These are phyloP conservation scores for Biscogniauxia marginata DNA, from an alignment of 2,329 filamentous ascomycete genomes.

Conservation along the genomic window DNA sequence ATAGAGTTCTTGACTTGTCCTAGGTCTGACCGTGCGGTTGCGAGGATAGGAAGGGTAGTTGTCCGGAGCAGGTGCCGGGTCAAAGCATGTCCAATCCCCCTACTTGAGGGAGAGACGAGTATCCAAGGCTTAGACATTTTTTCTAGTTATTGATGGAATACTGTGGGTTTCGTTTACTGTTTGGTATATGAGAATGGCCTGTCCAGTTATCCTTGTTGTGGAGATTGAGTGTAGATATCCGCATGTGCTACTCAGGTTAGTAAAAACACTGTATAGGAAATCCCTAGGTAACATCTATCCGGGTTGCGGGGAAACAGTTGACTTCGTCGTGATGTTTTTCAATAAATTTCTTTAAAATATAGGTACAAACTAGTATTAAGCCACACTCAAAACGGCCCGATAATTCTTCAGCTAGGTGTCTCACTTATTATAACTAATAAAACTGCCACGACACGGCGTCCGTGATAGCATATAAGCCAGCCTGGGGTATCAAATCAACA, in stretches of 20 bases:
- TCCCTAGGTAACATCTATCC: no score
- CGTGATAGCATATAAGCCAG: no score
- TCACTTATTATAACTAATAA: no score
- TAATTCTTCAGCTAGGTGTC: no score
- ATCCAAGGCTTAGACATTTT: slow-evolving; percentile 50
- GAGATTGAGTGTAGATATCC: background rate
- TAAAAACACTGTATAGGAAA: no score
- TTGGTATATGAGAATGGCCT: background rate
- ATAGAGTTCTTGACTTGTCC: slow-evolving; percentile 35
- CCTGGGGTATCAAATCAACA: no score
- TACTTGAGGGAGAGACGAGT: slow-evolving; percentile 46
- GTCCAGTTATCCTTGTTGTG: background rate
- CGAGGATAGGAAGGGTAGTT: slow-evolving; percentile 48
- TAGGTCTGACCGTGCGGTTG: slow-evolving; percentile 41
- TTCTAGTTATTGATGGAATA: background rate
- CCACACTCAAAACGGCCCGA: no score
- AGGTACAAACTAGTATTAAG: no score
- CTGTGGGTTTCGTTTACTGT: background rate
- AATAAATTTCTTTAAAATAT: no score
- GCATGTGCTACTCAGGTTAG: background rate
- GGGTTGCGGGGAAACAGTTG: no score
- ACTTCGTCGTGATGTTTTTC: no score
- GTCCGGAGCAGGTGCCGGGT: slow-evolving; percentile 47
- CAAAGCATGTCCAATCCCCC: slow-evolving; percentile 50
- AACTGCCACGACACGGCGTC: no score